These are phyloP conservation scores for Leccinum variabile DNA, from an alignment of 1,284 basidiomycete species.

Conservation along the genomic window DNA sequence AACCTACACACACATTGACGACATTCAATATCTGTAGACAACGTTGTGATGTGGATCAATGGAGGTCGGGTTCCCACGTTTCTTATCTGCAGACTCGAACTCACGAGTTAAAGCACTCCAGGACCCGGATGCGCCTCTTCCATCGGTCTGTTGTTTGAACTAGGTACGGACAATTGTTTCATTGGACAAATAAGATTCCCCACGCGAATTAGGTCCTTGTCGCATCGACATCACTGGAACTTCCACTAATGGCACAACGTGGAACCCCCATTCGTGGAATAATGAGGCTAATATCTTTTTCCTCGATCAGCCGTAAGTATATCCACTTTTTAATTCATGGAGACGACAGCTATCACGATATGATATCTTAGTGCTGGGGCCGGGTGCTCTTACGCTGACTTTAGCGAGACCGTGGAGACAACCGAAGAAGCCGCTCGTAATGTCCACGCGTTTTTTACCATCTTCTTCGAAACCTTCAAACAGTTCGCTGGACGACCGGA, in stretches of 20 bases:
- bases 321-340: conserved; percentile 32
- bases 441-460: conserved; percentile 67
- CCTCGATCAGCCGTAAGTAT: conserved; percentile 67
- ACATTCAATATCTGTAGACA: conserved; percentile 39
- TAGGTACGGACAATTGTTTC: conserved; percentile 42
- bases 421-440: conserved; percentile 75
- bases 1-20: background rate
- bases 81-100: conserved; percentile 17
- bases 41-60: conserved; percentile 74
- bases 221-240: conserved; percentile 50
- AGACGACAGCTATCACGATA: conserved; percentile 6
- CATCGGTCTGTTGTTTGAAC: conserved; percentile 66
- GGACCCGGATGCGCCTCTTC: conserved; percentile 67
- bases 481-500: conserved; percentile 63
- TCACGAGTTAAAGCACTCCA: conserved; percentile 22
- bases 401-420: conserved; percentile 53
- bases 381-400: conserved; percentile 51
- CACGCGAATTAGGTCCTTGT: conserved; percentile 48
- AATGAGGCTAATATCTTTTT: conserved; percentile 70
- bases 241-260: conserved; percentile 51
- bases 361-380: conserved; percentile 41
- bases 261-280: conserved; percentile 72
- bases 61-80: conserved; percentile 44
- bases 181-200: conserved; percentile 10
- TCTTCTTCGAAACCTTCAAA: conserved; percentile 76